Evolutionary conservation across 139 green algal species (phyloP).

Genomic region (Auxenochlorella pyrenoidosa): DNA sequence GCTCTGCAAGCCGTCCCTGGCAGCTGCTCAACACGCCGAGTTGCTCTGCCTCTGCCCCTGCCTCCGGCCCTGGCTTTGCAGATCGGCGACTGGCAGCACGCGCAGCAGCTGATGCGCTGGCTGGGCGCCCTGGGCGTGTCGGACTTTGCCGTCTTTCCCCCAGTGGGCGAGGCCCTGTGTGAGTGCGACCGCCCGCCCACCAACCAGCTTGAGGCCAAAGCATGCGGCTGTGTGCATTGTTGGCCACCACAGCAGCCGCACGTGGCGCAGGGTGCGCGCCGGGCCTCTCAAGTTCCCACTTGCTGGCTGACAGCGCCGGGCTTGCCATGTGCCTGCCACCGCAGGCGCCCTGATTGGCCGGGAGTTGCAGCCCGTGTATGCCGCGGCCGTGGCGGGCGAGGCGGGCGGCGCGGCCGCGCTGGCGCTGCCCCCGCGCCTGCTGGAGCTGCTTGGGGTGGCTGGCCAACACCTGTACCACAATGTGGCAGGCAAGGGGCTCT

Average conservation of each 20-base stretch:
- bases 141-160: slow-evolving; percentile 49
- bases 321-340: too few relatives aligned
- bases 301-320: too few relatives aligned
- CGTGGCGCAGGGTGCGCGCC: too few relatives aligned
- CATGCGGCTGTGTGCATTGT: too few relatives aligned
- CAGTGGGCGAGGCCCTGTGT: slow-evolving; percentile 55
- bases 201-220: too few relatives aligned
- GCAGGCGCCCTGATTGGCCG: slow-evolving; percentile 17
- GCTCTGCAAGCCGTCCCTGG: too few relatives aligned
- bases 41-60: too few relatives aligned
- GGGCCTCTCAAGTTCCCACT: too few relatives aligned
- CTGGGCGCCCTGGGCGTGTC: slow-evolving; percentile 51
- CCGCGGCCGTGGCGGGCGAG: background rate
- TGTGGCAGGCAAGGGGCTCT: background rate
- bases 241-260: too few relatives aligned
- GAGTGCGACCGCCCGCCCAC: too few relatives aligned
- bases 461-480: slow-evolving; percentile 47
- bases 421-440: slow-evolving; percentile 15
- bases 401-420: background rate
- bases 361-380: slow-evolving; percentile 10
- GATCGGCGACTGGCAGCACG: slow-evolving; percentile 58
- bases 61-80: slow-evolving; percentile 2
- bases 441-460: slow-evolving; percentile 53
- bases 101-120: slow-evolving; percentile 46
- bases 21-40: too few relatives aligned